Percentiles rank a stretch among this genome's conserved stretches.
Conservation (phyloP, 257 asterid species). For the Anisodus acutangulus region DNA sequence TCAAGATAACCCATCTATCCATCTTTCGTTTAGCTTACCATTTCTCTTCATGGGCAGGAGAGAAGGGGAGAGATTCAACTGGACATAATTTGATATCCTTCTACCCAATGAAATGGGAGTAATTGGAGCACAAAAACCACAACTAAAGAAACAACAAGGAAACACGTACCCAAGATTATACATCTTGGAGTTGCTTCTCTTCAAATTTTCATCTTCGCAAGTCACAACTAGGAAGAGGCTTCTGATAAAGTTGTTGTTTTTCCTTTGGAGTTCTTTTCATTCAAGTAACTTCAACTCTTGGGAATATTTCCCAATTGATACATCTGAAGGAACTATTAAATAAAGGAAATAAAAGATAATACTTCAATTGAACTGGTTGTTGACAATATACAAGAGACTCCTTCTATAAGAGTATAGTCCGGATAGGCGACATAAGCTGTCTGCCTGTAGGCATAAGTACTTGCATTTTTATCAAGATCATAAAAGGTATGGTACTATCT, state of each 20-base stretch:
- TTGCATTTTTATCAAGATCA: too few relatives aligned
- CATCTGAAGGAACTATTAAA: too few relatives aligned
- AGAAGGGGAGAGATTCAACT: not conserved
- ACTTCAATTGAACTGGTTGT: too few relatives aligned
- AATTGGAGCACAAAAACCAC: not conserved
- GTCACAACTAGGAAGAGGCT: not conserved
- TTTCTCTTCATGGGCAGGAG: slow-evolving; percentile 2
- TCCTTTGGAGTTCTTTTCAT: not conserved
- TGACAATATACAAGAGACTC: too few relatives aligned
- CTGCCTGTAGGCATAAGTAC: too few relatives aligned
- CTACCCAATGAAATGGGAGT: slow-evolving; percentile 6
- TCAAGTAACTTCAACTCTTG: not conserved
- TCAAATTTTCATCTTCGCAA: not conserved
- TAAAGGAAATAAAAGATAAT: too few relatives aligned
- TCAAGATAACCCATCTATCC: not conserved
- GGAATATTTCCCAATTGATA: too few relatives aligned
- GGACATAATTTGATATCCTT: slow-evolving; percentile 10
- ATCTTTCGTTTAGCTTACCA: not conserved
- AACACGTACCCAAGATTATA: not conserved
- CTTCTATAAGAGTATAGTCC: too few relatives aligned
- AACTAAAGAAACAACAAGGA: not conserved
- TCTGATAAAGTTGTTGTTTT: not conserved
- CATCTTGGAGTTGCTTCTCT: not conserved
- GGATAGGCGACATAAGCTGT: too few relatives aligned
- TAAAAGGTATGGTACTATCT: too few relatives aligned